Evolutionary conservation across 2,329 filamentous ascomycete species (phyloP).

Genomic region (Stachybotrys elegans): DNA sequence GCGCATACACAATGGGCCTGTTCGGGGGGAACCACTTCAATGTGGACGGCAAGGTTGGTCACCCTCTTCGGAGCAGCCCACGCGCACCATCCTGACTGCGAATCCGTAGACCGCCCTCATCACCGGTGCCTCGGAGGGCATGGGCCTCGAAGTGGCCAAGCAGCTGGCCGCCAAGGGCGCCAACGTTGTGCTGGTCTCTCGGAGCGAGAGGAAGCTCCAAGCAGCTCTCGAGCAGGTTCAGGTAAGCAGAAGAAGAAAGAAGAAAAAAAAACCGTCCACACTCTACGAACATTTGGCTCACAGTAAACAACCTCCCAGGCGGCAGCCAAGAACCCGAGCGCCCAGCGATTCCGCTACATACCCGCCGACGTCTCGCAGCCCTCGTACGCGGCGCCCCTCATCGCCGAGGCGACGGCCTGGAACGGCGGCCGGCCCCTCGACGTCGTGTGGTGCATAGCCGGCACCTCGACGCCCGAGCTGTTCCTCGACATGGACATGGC

Average conservation of each 20-base stretch:
- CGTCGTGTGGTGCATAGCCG: constrained; percentile 87
- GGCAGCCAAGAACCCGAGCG: constrained; percentile 57
- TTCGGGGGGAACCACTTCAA: no score
- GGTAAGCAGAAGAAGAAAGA: no score
- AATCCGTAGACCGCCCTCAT: constrained; percentile 90
- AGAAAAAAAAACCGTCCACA: no score
- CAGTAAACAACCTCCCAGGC: constrained; percentile 44
- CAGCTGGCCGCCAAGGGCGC: constrained; percentile 79
- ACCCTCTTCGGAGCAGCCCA: no score
- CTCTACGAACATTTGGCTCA: no score
- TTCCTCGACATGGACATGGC: constrained; percentile 70
- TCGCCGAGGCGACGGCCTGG: constrained; percentile 71
- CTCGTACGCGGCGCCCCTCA: constrained; percentile 63
- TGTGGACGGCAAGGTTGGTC: no score
- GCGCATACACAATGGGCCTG: no score
- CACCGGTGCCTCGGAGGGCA: constrained; percentile 88
- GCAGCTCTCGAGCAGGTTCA: constrained; percentile 58
- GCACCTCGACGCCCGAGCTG: constrained; percentile 66
- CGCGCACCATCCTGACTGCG: no score
- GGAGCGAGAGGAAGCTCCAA: constrained; percentile 70
- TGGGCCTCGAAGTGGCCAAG: constrained; percentile 72
- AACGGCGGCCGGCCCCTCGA: constrained; percentile 71
- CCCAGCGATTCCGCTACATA: constrained; percentile 79
- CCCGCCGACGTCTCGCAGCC: constrained; percentile 73
- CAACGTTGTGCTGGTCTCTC: constrained; percentile 78